A percentile compares a stretch with the other conserved stretches of the same genome.
Conservation (phyloP, 2,329 filamentous ascomycete species). For the Incumbomyces delicatus region DNA sequence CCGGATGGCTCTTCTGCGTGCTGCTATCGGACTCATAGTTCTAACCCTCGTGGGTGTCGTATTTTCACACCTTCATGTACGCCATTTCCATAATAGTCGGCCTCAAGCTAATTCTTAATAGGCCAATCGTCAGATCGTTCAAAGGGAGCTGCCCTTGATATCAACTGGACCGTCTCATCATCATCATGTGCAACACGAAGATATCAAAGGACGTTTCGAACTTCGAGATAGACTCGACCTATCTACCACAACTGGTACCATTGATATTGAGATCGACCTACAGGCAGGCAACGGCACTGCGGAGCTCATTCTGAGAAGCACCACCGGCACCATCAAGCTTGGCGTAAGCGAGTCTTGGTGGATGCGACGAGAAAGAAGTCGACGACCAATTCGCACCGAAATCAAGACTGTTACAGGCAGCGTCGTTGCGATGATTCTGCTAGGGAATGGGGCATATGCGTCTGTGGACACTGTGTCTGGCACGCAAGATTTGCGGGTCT, state of each 20-base stretch:
- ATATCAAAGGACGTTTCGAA: conserved; percentile 1
- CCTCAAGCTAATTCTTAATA: background rate
- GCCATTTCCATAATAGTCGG: background rate
- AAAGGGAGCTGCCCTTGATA: background rate
- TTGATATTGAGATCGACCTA: background rate
- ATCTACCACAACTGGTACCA: background rate
- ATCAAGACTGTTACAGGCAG: background rate
- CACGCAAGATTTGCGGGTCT: background rate
- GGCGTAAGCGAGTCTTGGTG: background rate
- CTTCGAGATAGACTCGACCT: background rate
- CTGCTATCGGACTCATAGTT: background rate
- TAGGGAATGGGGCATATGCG: background rate
- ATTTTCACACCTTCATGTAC: background rate
- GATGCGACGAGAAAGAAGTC: background rate
- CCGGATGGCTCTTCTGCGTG: background rate
- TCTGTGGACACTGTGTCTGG: background rate
- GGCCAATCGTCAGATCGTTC: background rate
- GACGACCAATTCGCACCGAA: background rate
- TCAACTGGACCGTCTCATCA: background rate
- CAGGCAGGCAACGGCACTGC: background rate
- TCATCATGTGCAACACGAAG: background rate
- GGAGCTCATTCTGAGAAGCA: background rate
- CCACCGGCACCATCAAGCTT: background rate
- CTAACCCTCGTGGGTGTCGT: background rate
- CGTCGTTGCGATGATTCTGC: background rate